Base-by-base conservation (phyloP, 805 yeast genomes). In the Saccharomycopsis lassenensis region DNA sequence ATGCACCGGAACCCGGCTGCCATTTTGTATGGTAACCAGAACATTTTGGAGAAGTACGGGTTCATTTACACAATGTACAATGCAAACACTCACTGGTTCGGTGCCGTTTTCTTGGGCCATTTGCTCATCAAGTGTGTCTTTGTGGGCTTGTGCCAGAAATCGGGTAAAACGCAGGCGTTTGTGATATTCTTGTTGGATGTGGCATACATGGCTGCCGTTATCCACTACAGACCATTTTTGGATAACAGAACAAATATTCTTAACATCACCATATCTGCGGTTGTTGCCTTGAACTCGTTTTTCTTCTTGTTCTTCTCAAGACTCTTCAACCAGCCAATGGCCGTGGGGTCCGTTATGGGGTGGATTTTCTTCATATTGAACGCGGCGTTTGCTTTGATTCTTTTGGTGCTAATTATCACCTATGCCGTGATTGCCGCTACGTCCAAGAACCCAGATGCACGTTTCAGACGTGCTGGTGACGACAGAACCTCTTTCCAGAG, bases 401-500 rank as follows among this genome's bases (percentile, higher is more conserved):
- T 87, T 48, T 67, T 87, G 54, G 47, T 86, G 24, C 57, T 77
- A 61, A 77, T 83, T 49, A 65, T 86, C 41, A 74, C 74, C 2
- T 76, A 80, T 47, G 69, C 77, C 38, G 54, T 59, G n/a, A 59
- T 75, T 49, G 74, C 83, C 6, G 43, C 81, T 1, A 64, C 77
- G 46, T 76, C 87, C 24, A 83, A 79, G 62, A 84, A 83, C 54
- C 95, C 95, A 19, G 95, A 84, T 57, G 75, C 86, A 7, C 71
- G 91, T 56, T 81, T 81, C 55, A 83, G 81, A 35, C 91, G 93
- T 8, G 93, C 94, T 7, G 77, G 67, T 50, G 96, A 87, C 58
- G 95, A 87, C 56, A 76, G 96, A 69, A 76, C 85, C 16, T 84
- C 95, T 7, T 87, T 87, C 74, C 91, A 80, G 52, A 66, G 59